Conservation (phyloP, 768 basidiomycete genomes). For the Antrodiella citrinella region DNA sequence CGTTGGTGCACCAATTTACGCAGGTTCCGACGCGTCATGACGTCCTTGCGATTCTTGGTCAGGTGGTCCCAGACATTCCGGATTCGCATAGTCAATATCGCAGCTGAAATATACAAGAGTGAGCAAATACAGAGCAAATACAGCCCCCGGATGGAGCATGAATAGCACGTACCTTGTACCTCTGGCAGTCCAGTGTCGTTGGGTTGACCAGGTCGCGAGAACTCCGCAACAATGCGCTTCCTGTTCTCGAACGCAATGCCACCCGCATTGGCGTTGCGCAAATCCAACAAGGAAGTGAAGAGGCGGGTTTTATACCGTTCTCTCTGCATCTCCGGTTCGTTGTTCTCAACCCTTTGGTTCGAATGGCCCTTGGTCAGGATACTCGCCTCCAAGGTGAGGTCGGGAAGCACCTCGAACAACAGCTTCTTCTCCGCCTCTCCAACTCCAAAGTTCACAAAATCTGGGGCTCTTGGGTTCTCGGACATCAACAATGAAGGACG, state of each 20-base stretch:
- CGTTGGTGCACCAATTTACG: slow-evolving; percentile 75
- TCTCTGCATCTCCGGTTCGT: slow-evolving; percentile 11
- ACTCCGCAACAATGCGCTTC: slow-evolving; percentile 65
- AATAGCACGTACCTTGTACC: slow-evolving; percentile 68
- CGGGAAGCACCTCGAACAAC: slow-evolving; percentile 63
- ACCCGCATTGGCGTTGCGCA: slow-evolving; percentile 79
- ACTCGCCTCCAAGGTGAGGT: slow-evolving; percentile 31
- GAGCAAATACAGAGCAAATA: not conserved
- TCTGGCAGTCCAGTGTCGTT: slow-evolving; percentile 78
- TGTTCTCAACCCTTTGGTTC: slow-evolving; percentile 12
- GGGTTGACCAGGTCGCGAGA: slow-evolving; percentile 61
- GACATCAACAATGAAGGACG: slow-evolving; percentile 3
- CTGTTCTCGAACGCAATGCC: slow-evolving; percentile 89
- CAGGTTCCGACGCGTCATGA: slow-evolving; percentile 69
- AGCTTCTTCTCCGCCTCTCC: slow-evolving; percentile 45
- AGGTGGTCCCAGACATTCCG: slow-evolving; percentile 77
- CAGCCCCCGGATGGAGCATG: not conserved
- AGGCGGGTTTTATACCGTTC: slow-evolving; percentile 41
- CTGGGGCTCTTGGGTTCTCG: slow-evolving; percentile 32
- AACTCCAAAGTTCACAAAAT: slow-evolving; percentile 59
- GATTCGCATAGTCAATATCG: slow-evolving; percentile 79
- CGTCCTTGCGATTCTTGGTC: slow-evolving; percentile 58
- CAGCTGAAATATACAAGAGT: slow-evolving; percentile 41
- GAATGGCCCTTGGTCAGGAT: not conserved
- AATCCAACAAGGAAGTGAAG: slow-evolving; percentile 68